Evolutionary conservation across 164 flowering plant species (phyloP), one percentile per base, ranked within the genome.

Genomic region (Annona squamosa): DNA sequence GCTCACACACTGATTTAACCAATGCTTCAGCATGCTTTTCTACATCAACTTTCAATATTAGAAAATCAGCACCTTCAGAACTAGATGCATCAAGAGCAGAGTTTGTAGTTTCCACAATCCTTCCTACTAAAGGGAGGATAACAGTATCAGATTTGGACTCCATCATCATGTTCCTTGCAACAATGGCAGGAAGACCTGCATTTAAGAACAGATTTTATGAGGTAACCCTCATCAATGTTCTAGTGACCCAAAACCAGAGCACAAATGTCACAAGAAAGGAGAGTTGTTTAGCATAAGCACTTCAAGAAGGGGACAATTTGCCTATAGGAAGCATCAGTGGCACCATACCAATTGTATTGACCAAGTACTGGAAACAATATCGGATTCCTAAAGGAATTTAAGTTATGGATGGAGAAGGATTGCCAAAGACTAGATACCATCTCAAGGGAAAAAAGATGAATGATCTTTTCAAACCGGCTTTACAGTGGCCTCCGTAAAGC

Each of bases 61-160:
- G 84, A 82, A 91, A 92, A 85, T 94, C 99, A 65, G 94, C 98
- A 74, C 98, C 98, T 85, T 94, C 97, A 67, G 90, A 83, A 72
- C 70, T 82, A 46, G 97, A 87, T 7, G 97, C 97, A 81, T 71
- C 81, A 48, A 89, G 63, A 9, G 97, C 97, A 77, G 91, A 84
- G 74, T 78, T 74, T 47, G 76, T 63, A 61, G 87, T 80, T 69
- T 88, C 84, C 67, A 92, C 97, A 64, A 47, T 80, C 79, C 89
- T 88, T 64, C 85, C 99, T 3, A 94, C 95, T 77, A 94, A 72
- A 65, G 99, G 99, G 48, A 94, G 95, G 77, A 88, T 59, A 1
- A 90, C 85, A 18, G 93, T 88, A 5, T 88, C 87, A 71, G 88
- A 78, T 64, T 76, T 89, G 47, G 97, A 87, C 76, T 81, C 93